Evolutionary conservation across 2,329 filamentous ascomycete genomes (phyloP).

Genomic region (Fragosphaeria purpurea): DNA sequence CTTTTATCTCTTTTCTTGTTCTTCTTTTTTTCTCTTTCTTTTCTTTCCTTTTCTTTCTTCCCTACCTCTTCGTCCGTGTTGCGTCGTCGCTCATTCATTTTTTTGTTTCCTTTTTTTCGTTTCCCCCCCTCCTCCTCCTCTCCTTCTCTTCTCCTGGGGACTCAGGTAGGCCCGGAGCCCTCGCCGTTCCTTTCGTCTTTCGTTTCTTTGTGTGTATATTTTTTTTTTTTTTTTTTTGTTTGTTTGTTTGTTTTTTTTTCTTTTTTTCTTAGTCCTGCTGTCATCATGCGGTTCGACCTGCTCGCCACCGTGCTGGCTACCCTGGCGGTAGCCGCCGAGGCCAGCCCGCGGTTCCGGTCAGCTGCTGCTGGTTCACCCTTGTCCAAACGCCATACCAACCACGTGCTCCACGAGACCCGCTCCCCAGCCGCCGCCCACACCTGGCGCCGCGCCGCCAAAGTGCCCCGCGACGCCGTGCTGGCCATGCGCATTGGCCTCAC

Average conservation of each 20-base stretch:
- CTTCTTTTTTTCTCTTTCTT: not conserved
- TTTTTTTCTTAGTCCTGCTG: not conserved
- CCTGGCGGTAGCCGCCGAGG: slow-evolving; percentile 20
- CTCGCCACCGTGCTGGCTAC: slow-evolving; percentile 17
- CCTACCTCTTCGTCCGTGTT: not conserved
- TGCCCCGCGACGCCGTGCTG: slow-evolving; percentile 18
- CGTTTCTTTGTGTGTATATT: not conserved
- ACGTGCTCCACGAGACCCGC: slow-evolving; percentile 25
- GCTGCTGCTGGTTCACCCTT: no score
- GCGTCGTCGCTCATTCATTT: not conserved
- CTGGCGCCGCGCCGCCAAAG: slow-evolving; percentile 17
- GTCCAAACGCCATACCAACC: slow-evolving; percentile 2
- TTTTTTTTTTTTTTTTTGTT: not conserved
- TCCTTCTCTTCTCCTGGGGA: not conserved
- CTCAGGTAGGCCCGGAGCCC: slow-evolving; percentile 3
- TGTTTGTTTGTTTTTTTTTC: not conserved
- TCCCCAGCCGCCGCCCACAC: slow-evolving; percentile 11
- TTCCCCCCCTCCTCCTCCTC: not conserved
- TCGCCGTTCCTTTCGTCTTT: slow-evolving; percentile 1
- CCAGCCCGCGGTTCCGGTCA: slow-evolving; percentile 12
- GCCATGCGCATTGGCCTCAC: slow-evolving; percentile 33
- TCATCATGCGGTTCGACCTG: slow-evolving; percentile 15
- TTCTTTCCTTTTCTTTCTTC: not conserved
- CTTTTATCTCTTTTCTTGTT: not conserved
- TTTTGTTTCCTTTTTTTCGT: not conserved